phyloP scores from a whole-genome alignment of 352 stramenopile genomes.

The Phytophthora quininea region DNA sequence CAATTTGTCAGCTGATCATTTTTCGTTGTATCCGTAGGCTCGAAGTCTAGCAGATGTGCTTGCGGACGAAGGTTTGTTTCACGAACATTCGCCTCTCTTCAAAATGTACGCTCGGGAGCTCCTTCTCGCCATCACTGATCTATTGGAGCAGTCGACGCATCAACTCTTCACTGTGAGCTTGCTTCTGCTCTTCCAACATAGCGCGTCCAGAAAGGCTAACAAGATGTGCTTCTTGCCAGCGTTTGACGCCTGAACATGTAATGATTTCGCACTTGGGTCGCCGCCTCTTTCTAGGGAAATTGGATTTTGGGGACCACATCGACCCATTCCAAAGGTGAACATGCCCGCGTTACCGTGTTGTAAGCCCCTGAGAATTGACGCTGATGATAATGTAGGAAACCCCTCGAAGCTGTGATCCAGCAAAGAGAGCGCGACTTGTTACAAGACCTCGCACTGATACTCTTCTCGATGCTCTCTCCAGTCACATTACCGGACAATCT shows the following conservation, averaged over 20 bases:
- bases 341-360: neutral
- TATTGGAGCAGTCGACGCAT: slow-evolving; percentile 26
- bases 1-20: neutral
- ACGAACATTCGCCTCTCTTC: slow-evolving; percentile 22
- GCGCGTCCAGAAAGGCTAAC: neutral
- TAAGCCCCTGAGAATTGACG: neutral
- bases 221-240: slow-evolving; percentile 2
- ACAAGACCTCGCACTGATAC: slow-evolving; percentile 23
- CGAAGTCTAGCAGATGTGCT: slow-evolving; percentile 18
- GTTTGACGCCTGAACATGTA: slow-evolving; percentile 19
- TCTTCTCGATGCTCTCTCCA: slow-evolving; percentile 28
- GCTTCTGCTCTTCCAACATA: neutral
- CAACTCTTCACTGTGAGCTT: slow-evolving; percentile 12
- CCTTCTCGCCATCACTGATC: slow-evolving; percentile 18
- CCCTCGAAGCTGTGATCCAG: neutral
- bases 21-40: neutral
- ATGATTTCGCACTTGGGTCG: slow-evolving; percentile 31
- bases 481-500: slow-evolving; percentile 25
- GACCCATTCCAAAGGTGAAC: slow-evolving; percentile 21
- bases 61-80: slow-evolving; percentile 10
- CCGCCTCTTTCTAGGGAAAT: slow-evolving; percentile 25
- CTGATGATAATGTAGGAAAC: neutral
- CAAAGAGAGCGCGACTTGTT: slow-evolving; percentile 18
- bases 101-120: slow-evolving; percentile 28
- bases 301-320: slow-evolving; percentile 28